Conservation (phyloP, 495 filamentous ascomycete genomes). For the Penicillium coffeae region DNA sequence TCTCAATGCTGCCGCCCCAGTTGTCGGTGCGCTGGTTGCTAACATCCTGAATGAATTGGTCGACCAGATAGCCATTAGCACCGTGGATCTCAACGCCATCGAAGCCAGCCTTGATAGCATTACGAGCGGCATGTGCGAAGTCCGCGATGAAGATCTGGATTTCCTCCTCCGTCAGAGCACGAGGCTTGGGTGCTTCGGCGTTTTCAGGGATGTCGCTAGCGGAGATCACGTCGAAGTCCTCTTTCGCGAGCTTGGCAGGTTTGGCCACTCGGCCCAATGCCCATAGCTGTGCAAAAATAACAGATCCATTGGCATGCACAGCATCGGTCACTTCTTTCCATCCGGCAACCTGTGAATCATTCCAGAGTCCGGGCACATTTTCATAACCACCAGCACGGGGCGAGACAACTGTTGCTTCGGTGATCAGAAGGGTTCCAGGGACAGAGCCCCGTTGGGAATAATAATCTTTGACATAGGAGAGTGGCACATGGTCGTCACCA, state of each 20-base stretch:
- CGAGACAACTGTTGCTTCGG: constrained; percentile 64
- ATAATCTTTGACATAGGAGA: constrained; percentile 43
- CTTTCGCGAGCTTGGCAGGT: constrained; percentile 27
- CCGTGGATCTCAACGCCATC: constrained; percentile 76
- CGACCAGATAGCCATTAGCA: constrained; percentile 71
- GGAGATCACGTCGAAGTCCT: constrained; percentile 9
- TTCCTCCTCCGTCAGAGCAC: constrained; percentile 50
- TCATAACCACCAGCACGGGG: constrained; percentile 40
- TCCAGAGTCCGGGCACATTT: constrained; percentile 63
- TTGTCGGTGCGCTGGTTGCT: constrained; percentile 59
- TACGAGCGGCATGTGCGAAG: constrained; percentile 57
- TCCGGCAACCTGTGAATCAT: constrained; percentile 50
- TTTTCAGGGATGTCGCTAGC: constrained; percentile 46
- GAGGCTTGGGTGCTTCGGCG: constrained; percentile 37
- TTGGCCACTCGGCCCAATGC: constrained; percentile 57
- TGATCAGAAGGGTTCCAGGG: constrained; percentile 49
- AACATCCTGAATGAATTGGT: constrained; percentile 66
- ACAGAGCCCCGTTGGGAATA: constrained; percentile 48
- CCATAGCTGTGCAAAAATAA: constrained; percentile 66
- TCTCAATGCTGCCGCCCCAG: constrained; percentile 21
- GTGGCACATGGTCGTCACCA: constrained; percentile 30
- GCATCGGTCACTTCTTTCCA: constrained; percentile 61
- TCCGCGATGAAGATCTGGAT: constrained; percentile 53
- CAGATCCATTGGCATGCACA: constrained; percentile 59
- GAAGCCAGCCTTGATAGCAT: constrained; percentile 65